These are phyloP conservation scores for Rhodomyrtus psidioides DNA, from an alignment of 441 rosid genomes.

Conservation along the genomic window DNA sequence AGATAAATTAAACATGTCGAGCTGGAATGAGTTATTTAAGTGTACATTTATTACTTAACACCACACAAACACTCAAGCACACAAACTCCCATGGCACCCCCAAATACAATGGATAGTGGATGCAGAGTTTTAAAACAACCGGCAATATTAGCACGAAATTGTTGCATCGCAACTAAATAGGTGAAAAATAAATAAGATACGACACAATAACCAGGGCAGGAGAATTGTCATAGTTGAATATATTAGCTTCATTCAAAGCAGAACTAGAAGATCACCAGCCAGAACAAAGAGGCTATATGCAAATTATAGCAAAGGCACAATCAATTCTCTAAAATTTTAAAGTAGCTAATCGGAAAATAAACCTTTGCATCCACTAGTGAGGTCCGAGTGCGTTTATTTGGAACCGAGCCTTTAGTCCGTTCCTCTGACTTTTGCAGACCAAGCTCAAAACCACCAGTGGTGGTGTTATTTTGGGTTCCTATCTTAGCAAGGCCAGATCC, in stretches of 20 bases:
- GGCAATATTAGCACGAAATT: not conserved
- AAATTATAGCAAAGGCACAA: not conserved
- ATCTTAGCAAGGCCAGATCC: conserved; percentile 63
- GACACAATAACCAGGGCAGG: not conserved
- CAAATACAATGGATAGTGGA: not conserved
- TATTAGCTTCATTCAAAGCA: not conserved
- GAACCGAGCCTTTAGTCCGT: conserved; percentile 54
- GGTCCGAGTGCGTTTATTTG: conserved; percentile 92
- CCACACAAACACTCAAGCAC: not conserved
- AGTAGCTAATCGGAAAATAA: conserved; percentile 14
- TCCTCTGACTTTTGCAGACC: conserved; percentile 75
- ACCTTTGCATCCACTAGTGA: conserved; percentile 76
- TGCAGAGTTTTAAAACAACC: not conserved
- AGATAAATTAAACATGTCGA: not conserved
- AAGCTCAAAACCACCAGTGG: conserved; percentile 54
- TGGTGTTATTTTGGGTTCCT: conserved; percentile 65
- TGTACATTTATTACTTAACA: not conserved
- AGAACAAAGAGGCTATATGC: conserved; percentile 1
- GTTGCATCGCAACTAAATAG: not conserved
- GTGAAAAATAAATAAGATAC: not conserved
- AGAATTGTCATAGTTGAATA: not conserved
- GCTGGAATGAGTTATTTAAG: not conserved
- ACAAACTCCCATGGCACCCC: not conserved
- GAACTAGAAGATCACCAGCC: not conserved
- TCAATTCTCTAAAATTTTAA: not conserved